phyloP scores from a whole-genome alignment of 1,139 yeast genomes.

The Debaryomyces sp. region DNA sequence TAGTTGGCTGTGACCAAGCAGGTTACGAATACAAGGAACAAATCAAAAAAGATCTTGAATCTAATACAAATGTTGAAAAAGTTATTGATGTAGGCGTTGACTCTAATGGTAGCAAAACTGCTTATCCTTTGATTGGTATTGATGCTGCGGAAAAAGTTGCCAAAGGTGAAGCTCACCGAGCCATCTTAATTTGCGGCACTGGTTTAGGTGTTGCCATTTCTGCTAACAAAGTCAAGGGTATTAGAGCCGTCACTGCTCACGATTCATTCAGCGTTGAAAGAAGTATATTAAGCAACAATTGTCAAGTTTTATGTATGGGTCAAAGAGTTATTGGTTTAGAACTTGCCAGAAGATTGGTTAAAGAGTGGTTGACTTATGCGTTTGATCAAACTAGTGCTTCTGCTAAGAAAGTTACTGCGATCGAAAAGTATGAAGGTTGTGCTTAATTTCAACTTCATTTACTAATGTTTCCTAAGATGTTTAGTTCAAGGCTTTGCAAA shows the following conservation, averaged over 20 bases:
- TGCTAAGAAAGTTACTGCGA: slow-evolving; percentile 42
- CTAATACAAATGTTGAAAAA: slow-evolving; percentile 27
- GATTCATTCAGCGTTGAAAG: slow-evolving; percentile 50
- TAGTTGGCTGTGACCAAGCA: slow-evolving; percentile 48
- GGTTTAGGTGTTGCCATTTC: slow-evolving; percentile 51
- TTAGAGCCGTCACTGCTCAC: slow-evolving; percentile 53
- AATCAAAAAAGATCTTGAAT: slow-evolving; percentile 35
- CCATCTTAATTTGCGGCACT: slow-evolving; percentile 49
- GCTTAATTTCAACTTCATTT: neutral
- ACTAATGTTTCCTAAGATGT: neutral
- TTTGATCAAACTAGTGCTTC: slow-evolving; percentile 43
- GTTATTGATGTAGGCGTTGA: slow-evolving; percentile 45
- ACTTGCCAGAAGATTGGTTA: slow-evolving; percentile 43
- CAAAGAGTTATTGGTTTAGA: slow-evolving; percentile 50
- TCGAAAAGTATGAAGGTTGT: slow-evolving; percentile 27
- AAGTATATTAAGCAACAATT: slow-evolving; percentile 43
- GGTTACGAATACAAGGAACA: slow-evolving; percentile 46
- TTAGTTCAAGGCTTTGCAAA: neutral
- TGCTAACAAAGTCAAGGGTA: slow-evolving; percentile 49
- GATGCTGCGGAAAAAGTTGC: slow-evolving; percentile 43
- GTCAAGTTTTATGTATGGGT: slow-evolving; percentile 51
- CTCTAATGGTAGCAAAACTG: slow-evolving; percentile 25
- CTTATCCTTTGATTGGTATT: slow-evolving; percentile 47
- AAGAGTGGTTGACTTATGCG: slow-evolving; percentile 45
- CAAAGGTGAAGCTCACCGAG: slow-evolving; percentile 44